Percentiles rank a stretch among this genome's conserved stretches.
phyloP scores from a whole-genome alignment of 2,329 filamentous ascomycete species.

The Pseudomassariella vexata region DNA sequence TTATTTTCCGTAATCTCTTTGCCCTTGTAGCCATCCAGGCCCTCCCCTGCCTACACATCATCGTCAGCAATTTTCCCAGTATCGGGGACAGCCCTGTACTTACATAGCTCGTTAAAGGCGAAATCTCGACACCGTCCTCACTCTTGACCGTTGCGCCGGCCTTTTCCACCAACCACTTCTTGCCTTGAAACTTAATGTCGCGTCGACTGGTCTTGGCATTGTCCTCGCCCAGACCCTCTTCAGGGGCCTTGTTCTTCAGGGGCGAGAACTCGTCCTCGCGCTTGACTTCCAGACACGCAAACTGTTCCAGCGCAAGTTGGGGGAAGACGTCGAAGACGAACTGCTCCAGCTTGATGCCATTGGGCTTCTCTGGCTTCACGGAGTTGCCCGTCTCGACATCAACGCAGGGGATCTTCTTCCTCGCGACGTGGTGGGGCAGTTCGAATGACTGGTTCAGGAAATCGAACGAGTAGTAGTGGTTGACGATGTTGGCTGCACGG shows the following conservation, averaged over 20 bases:
- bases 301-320: constrained; percentile 76
- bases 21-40: constrained; percentile 49
- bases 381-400: constrained; percentile 71
- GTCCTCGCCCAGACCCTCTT: too few species aligned
- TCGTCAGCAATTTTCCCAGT: background rate
- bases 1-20: constrained; percentile 24
- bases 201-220: constrained; percentile 87
- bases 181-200: constrained; percentile 86
- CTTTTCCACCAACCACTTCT: constrained; percentile 75
- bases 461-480: constrained; percentile 96
- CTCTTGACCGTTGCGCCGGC: constrained; percentile 71
- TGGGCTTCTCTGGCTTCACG: constrained; percentile 88
- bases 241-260: constrained; percentile 94
- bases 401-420: constrained; percentile 94
- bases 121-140: constrained; percentile 80
- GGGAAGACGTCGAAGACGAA: constrained; percentile 99
- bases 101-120: constrained; percentile 92
- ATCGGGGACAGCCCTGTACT: constrained; percentile 34
- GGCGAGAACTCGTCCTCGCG: constrained; percentile 98
- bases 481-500: constrained; percentile 98
- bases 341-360: constrained; percentile 98
- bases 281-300: constrained; percentile 92
- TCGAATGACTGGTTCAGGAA: constrained; percentile 81
- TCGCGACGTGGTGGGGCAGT: constrained; percentile 90
- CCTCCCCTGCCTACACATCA: constrained; percentile 56